Evolutionary conservation across 2,329 filamentous ascomycete species (phyloP).

Genomic region (Metarhizium guizhouense): DNA sequence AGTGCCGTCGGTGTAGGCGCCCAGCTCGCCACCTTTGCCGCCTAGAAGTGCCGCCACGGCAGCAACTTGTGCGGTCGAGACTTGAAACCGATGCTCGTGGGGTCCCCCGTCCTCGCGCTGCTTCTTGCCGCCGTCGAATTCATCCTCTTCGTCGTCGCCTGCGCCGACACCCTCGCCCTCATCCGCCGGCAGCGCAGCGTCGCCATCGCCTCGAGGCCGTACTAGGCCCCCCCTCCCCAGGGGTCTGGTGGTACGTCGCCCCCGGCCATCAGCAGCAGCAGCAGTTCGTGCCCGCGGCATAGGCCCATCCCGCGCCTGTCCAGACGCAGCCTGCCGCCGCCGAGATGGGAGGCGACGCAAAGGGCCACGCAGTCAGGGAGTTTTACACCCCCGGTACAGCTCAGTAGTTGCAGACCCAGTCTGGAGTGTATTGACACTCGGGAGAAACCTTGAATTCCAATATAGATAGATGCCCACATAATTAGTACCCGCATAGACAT

Average conservation of each 20-base stretch:
- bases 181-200: conserved; percentile 11
- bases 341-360: not conserved
- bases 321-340: not conserved
- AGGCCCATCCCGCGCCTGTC: not conserved
- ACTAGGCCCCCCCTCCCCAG: not conserved
- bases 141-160: conserved; percentile 29
- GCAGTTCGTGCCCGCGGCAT: not conserved
- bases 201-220: conserved; percentile 5
- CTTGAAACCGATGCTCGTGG: conserved; percentile 12
- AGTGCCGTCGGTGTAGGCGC: conserved; percentile 17
- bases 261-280: not conserved
- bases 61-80: no score
- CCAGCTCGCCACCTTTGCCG: conserved; percentile 12
- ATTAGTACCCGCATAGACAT: no score
- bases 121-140: conserved; percentile 24
- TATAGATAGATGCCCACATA: not conserved
- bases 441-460: no score
- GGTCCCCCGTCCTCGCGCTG: conserved; percentile 14
- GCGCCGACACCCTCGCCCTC: conserved; percentile 26
- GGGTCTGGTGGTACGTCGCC: not conserved
- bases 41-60: no score
- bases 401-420: not conserved
- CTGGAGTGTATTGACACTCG: no score
- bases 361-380: not conserved
- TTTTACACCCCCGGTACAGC: not conserved